Evolutionary conservation across 2,329 filamentous ascomycete genomes (phyloP).

Genomic region (Bipolaris bicolor): DNA sequence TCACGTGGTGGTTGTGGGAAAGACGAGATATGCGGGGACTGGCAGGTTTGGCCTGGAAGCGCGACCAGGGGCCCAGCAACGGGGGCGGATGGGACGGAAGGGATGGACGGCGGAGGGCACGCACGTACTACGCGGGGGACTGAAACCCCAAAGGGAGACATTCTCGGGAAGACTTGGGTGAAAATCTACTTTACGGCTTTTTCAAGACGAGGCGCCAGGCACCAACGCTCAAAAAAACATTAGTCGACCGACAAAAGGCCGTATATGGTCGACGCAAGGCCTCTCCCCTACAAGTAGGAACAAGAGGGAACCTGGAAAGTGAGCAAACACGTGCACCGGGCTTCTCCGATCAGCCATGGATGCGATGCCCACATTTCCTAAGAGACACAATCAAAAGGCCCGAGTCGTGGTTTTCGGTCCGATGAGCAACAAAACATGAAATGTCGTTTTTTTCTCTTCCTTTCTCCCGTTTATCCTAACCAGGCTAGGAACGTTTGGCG

Average conservation of each 20-base stretch:
- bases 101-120: not conserved
- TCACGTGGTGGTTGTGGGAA: not conserved
- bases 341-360: not conserved
- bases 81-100: conserved; percentile 1
- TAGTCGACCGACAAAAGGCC: not conserved
- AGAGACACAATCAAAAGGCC: not conserved
- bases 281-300: not conserved
- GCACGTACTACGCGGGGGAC: not conserved
- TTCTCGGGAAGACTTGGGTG: not conserved
- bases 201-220: not conserved
- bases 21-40: not conserved
- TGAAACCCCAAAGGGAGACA: not conserved
- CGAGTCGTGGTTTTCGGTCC: not conserved
- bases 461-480: not conserved
- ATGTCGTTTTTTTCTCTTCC: not conserved
- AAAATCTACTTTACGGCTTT: not conserved
- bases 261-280: not conserved
- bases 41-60: not conserved
- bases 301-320: not conserved
- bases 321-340: conserved; percentile 6
- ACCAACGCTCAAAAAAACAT: not conserved
- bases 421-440: conserved; percentile 2
- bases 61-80: not conserved
- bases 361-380: not conserved
- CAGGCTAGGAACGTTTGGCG: not conserved